Base-by-base conservation (phyloP, 1,284 basidiomycete genomes). In the Exobasidium cylindrosporum region DNA sequence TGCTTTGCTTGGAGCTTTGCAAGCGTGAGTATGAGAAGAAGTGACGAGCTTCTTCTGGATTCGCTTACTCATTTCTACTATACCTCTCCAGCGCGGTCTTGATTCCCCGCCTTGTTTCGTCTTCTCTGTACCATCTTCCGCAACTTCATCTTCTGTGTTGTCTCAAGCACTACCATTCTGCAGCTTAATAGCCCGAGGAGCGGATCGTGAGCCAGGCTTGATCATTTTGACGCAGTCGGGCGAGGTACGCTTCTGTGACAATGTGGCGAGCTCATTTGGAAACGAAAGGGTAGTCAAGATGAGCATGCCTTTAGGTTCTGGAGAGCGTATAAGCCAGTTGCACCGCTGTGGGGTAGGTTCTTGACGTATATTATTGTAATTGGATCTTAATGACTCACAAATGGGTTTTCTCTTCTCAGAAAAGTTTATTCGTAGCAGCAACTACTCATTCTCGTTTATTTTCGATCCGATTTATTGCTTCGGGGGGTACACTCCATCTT, bases 1-100 rank as follows among this genome's bases (percentile, higher is more conserved):
- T 70, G 69, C 53, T 74, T 67, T 35, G 73, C 76, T 0, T 78
- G 76, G 76, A 77, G 69, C 66, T 74, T 73, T 54, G 46, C 60
- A 3, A 64, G 35, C 35, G 35, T 40, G 35, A 40, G 35, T 40
- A 17, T 17, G 17, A 17, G n/a, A n/a, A n/a, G n/a, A n/a, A n/a
- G n/a, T n/a, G n/a, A n/a, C n/a, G n/a, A n/a, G n/a, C n/a, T n/a
- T n/a, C n/a, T n/a, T n/a, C n/a, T n/a, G n/a, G n/a, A n/a, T n/a
- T n/a, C n/a, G n/a, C n/a, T n/a, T n/a, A n/a, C n/a, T n/a, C n/a
- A n/a, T n/a, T n/a, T n/a, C n/a, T n/a, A n/a, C n/a, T n/a, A n/a
- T n/a, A 10, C 35, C 35, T 40, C 35, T 40, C 7, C 17, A 67
- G 24, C 64, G 65, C 24, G 68, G 66, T 31, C 57, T 57, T 3